phyloP scores from a whole-genome alignment of 139 green algal genomes.

The Coccomyxa sp. region DNA sequence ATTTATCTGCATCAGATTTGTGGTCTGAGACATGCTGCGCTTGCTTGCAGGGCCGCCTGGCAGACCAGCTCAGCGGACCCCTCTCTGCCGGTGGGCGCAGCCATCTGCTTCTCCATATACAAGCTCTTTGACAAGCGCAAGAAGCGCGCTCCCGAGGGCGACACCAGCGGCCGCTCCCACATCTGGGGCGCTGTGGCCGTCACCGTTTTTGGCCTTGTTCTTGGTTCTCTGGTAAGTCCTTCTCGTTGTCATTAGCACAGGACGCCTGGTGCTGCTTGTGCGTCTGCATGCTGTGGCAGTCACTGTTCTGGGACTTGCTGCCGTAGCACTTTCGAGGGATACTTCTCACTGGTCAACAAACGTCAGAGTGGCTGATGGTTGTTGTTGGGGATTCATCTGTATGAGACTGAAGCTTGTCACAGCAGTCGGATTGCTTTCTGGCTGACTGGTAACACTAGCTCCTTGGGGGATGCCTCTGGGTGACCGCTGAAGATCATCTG shows the following conservation, averaged over 20 bases:
- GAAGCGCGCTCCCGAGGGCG: slow-evolving; percentile 59
- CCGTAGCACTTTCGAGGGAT: background rate
- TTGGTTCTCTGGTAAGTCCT: slow-evolving; percentile 44
- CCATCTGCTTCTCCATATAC: slow-evolving; percentile 43
- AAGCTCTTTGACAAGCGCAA: slow-evolving; percentile 57
- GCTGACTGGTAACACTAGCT: background rate
- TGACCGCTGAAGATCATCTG: background rate
- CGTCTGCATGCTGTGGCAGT: background rate
- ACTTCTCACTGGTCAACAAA: background rate
- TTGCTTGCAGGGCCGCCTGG: slow-evolving; percentile 35
- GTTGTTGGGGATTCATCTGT: background rate
- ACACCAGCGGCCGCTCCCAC: slow-evolving; percentile 60
- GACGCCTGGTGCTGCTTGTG: background rate
- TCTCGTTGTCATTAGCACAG: background rate
- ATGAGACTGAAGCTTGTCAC: background rate
- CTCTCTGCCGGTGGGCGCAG: slow-evolving; percentile 42
- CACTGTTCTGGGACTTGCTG: background rate
- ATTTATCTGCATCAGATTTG: no score
- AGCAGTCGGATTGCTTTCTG: background rate
- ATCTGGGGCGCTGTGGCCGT: slow-evolving; percentile 65
- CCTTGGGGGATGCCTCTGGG: no score
- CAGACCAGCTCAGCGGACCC: slow-evolving; percentile 36
- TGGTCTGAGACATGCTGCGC: no score
- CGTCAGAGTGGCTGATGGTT: background rate
- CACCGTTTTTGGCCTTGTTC: slow-evolving; percentile 43